Base-by-base conservation (phyloP, 2,329 filamentous ascomycete genomes). In the Beauveria scarabaeidicola region DNA sequence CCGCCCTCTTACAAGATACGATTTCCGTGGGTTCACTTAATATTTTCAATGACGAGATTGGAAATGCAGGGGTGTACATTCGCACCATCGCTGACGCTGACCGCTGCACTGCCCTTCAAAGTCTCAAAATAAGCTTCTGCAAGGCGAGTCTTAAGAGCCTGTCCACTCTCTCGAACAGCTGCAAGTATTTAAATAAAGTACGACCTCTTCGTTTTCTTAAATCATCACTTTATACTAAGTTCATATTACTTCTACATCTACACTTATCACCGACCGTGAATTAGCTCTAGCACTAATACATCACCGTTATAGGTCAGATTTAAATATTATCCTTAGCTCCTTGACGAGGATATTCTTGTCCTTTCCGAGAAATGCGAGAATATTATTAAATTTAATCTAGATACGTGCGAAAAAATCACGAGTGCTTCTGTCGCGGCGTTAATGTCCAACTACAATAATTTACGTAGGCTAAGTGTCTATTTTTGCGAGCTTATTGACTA, bases 331-430 rank as follows among this genome's bases (percentile, higher is more conserved):
- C 8, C 38, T 41, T 10, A 41, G 38, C 38, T 41, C 6, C 8
- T 7, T 41, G n/a, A 41, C 38, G 38, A 41, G 38, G 6, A 41
- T 41, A 15, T n/a, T n/a, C 17, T 41, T 41, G n/a, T 15, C 38
- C 38, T 41, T 4, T 3, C 38, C 17, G 17, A 41, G 1, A n/a
- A 41, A 0, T 41, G 38, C 38, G 2, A 9, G 38, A n/a, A 41
- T 41, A 41, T n/a, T 2, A 41, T 2, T 6, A 1, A 6, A 41
- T 41, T 41, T n/a, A 7, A 9, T 0, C 17, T 41, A 1, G 0
- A 41, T 8, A n/a, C 5, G 5, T 41, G 38, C 6, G 17, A 9
- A 41, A 15, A n/a, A 41, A 41, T 36, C 32, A 36, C 32, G 13
- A 36, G 32, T 36, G 32, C 32, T 36, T 36, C 32, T 36, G 5